Evolutionary conservation across 305 asterid genomes (phyloP), one percentile per base, ranked within the genome.

Genomic region (Fraxinus albicans): DNA sequence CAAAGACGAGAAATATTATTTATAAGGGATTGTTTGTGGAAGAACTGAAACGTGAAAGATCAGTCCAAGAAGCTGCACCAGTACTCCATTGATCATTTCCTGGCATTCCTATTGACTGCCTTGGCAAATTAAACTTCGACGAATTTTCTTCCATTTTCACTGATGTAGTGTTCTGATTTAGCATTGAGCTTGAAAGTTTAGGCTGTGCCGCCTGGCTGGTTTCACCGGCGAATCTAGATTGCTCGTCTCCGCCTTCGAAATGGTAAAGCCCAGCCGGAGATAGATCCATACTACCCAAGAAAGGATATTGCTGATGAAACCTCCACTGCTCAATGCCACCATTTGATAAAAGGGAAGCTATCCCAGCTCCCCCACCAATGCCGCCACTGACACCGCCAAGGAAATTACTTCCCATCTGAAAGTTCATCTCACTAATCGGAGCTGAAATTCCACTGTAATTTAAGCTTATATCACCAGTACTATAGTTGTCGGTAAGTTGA

Each of bases 391-490:
- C 69, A 50, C 44, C 7, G 1, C 70, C 69, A 17, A 77, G 67
- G n/a, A 50, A 77, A 36, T 10, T 35, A 15, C 78, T 35, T 12
- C 73, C 86, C 10, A 89, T 83, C 55, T 88, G 87, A 70, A 84
- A 91, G 44, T 79, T 88, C 89, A 87, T 87, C 23, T 82, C 83
- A 58, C 29, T 70, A 1, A 74, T 10, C 21, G 88, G 84, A 38
- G 80, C 27, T 0, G 89, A 80, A 55, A 85, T 77, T 35, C 84
- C 87, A 10, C 82, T 50, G 81, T 88, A 86, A 67, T 80, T 87
- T 69, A 87, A 27, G 1, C 86, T 88, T 84, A 86, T 63, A 1
- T 88, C 89, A 1, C 83, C 83, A 38, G 80, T 42, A 84, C 21
- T 69, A 31, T 70, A 87, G 67, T 47, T 47, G 23, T 84, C 87